Evolutionary conservation across 176 grass and related monocot species (phyloP), one percentile per base, ranked within the genome.

Genomic region (Oryza rufipogon): DNA sequence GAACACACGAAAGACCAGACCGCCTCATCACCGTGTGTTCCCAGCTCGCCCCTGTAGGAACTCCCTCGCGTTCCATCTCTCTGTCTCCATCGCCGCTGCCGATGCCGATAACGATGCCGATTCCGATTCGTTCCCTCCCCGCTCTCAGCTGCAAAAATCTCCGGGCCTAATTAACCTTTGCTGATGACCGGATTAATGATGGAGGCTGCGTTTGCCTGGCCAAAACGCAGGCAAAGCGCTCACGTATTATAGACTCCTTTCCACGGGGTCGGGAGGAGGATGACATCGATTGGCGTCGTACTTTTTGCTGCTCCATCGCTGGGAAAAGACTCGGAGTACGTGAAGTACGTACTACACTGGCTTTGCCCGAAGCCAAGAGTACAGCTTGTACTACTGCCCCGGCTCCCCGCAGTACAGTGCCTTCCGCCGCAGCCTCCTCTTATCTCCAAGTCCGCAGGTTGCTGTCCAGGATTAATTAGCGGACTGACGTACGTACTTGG

Each of bases 41-140:
- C 7, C 74, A 71, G 74, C 7, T 68, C 66, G 74, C 36, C 74
- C 74, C 83, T n/a, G 74, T 36, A 20, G 74, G 83, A 22, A 4
- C 83, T 20, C 16, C 49, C 83, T 84, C 33, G 70, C 56, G 14
- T 82, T 11, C 12, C 13, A 20, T 4, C 64, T 51, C 48, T 3
- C 4, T 7, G 8, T 23, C 64, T 32, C 30, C 30, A 32, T 32
- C 30, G 2, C 3, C 33, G 36, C 41, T n/a, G 34, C 39, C 68
- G 38, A 39, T 39, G 38, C 38, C 6, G 38, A 39, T 70, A 2
- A 32, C 30, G 30, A 32, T 32, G 30, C 30, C 30, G 30, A 32
- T 32, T 32, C 30, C 30, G 30, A 32, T 32, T 32, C 30, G 30
- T 32, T 32, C 30, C 30, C 30, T 32, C 30, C 30, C 30, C 30